A percentile compares a stretch with the other conserved stretches of the same genome.
Evolutionary conservation across 164 flowering plant species (phyloP).

Genomic region (Chimonanthus praecox): DNA sequence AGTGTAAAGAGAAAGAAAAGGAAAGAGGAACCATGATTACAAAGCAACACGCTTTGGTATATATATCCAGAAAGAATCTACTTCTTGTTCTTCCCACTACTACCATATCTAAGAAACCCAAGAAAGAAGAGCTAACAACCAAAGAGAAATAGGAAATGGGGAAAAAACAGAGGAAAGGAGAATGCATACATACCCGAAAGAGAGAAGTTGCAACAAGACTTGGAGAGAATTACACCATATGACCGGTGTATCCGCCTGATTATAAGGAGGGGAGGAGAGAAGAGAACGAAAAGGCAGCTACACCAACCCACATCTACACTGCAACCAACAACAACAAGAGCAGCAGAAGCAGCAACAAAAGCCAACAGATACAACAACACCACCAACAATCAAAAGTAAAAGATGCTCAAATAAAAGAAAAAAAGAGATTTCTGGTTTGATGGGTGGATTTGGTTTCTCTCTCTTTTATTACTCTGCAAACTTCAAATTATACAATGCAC

Average conservation of each 20-base stretch:
- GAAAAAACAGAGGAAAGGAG: too few relatives aligned
- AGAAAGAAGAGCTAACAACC: background rate
- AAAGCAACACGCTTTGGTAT: background rate
- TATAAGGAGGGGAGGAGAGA: constrained; percentile 3
- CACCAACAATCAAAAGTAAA: background rate
- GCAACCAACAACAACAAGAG: constrained; percentile 7
- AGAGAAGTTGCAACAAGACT: background rate
- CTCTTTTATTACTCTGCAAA: background rate
- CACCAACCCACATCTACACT: constrained; percentile 14
- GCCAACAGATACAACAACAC: background rate
- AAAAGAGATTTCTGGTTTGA: background rate
- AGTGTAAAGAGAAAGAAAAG: background rate
- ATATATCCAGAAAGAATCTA: background rate
- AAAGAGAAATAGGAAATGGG: too few relatives aligned
- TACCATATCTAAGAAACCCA: background rate
- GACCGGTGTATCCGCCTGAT: constrained; percentile 8
- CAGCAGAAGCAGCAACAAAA: constrained; percentile 1
- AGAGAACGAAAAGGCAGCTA: constrained; percentile 1
- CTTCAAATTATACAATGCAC: background rate
- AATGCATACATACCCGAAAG: background rate
- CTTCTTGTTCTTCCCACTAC: background rate
- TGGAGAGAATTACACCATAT: constrained; percentile 5
- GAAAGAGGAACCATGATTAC: background rate
- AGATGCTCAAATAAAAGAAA: background rate
- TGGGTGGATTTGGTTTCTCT: background rate